These are phyloP conservation scores for Daldinia sp. DNA, from an alignment of 2,329 filamentous ascomycete genomes.

Conservation along the genomic window DNA sequence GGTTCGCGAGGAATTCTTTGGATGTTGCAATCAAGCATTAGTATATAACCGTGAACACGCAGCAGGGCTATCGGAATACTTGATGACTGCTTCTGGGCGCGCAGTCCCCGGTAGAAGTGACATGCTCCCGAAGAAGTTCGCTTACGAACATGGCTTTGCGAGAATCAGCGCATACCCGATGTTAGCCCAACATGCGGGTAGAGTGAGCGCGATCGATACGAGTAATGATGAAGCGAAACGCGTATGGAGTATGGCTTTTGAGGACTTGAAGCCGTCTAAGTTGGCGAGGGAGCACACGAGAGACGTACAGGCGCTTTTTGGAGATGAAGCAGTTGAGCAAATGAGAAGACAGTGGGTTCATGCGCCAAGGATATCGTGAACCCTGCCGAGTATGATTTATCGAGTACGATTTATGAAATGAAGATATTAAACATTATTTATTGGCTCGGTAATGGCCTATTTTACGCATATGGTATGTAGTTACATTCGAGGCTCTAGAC, in stretches of 20 bases:
- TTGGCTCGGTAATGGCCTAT: background rate
- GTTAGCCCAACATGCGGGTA: slow-evolving; percentile 46
- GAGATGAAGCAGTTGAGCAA: slow-evolving; percentile 27
- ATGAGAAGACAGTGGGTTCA: slow-evolving; percentile 11
- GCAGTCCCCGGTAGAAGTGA: slow-evolving; percentile 40
- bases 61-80: slow-evolving; percentile 36
- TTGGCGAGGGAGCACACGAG: slow-evolving; percentile 38
- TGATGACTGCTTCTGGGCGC: slow-evolving; percentile 35
- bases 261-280: slow-evolving; percentile 37
- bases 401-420: background rate
- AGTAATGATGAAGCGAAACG: slow-evolving; percentile 42
- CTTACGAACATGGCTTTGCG: slow-evolving; percentile 44
- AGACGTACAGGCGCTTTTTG: slow-evolving; percentile 41
- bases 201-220: slow-evolving; percentile 45
- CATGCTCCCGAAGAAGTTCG: slow-evolving; percentile 46
- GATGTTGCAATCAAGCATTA: slow-evolving; percentile 47
- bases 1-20: slow-evolving; percentile 45
- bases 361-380: background rate
- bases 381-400: background rate
- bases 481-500: background rate
- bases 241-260: slow-evolving; percentile 48
- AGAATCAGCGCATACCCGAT: slow-evolving; percentile 47
- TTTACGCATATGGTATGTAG: background rate
- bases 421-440: background rate
- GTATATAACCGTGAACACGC: slow-evolving; percentile 45